These are phyloP conservation scores for Colletotrichum cuscutae DNA, from an alignment of 2,329 filamentous ascomycete genomes.

Conservation along the genomic window DNA sequence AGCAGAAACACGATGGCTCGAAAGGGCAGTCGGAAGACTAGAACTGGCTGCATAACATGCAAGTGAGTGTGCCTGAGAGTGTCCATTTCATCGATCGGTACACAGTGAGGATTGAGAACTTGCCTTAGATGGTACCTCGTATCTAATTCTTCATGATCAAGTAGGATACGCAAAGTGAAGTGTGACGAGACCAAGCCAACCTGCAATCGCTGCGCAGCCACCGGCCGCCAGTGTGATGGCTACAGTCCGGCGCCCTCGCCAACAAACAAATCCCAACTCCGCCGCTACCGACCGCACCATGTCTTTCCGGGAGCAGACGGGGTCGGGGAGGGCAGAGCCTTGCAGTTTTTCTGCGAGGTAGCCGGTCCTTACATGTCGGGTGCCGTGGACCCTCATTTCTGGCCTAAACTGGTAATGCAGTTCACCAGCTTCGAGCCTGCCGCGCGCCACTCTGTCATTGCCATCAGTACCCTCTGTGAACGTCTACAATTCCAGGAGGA, in stretches of 20 bases:
- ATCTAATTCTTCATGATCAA: not conserved
- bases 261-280: not conserved
- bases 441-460: slow-evolving; percentile 16
- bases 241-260: slow-evolving; percentile 44
- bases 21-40: slow-evolving; percentile 46
- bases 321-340: slow-evolving; percentile 7
- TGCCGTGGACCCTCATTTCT: slow-evolving; percentile 27
- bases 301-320: not conserved
- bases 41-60: slow-evolving; percentile 65
- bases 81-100: not conserved
- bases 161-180: slow-evolving; percentile 64
- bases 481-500: not conserved
- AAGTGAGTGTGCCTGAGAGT: slow-evolving; percentile 48
- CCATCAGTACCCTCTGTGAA: slow-evolving; percentile 35
- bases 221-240: slow-evolving; percentile 66
- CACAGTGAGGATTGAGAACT: not conserved
- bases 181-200: slow-evolving; percentile 65
- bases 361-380: slow-evolving; percentile 27
- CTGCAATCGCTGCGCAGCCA: slow-evolving; percentile 63
- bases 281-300: not conserved
- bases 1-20: slow-evolving; percentile 7
- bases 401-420: slow-evolving; percentile 32
- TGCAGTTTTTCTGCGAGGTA: slow-evolving; percentile 14
- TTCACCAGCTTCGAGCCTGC: slow-evolving; percentile 18
- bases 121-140: not conserved